A percentile compares a stretch with the other conserved stretches of the same genome.
Conservation (phyloP, 345 rosid genomes). For the Gossypium sturtianum region DNA sequence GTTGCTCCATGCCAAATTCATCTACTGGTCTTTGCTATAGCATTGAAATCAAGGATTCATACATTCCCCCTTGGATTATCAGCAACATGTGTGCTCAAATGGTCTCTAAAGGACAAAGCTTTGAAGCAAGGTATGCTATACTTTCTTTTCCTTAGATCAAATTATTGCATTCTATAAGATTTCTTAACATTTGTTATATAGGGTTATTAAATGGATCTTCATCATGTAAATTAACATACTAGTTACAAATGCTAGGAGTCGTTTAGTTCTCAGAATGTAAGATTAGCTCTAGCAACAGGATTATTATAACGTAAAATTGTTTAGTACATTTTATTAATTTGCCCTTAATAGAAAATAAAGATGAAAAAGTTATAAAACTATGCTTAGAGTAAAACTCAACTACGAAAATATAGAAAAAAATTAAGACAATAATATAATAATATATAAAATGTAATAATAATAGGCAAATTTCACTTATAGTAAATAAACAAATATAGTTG, state of each 20-base stretch:
- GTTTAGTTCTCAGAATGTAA: too few relatives aligned
- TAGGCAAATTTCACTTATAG: too few relatives aligned
- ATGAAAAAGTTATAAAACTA: too few relatives aligned
- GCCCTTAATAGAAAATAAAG: too few relatives aligned
- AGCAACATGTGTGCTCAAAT: constrained; percentile 55
- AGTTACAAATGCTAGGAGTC: not conserved
- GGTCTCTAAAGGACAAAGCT: constrained; percentile 48
- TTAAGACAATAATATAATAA: too few relatives aligned
- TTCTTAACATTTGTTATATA: not conserved
- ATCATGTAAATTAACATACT: not conserved
- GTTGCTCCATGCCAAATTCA: constrained; percentile 20
- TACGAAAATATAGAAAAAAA: too few relatives aligned
- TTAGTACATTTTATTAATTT: too few relatives aligned
- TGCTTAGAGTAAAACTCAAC: too few relatives aligned
- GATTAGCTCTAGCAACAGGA: too few relatives aligned
- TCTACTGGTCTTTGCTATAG: constrained; percentile 34
- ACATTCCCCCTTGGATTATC: constrained; percentile 83
- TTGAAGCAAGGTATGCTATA: constrained; percentile 64
- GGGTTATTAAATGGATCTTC: not conserved
- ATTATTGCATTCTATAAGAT: not conserved
- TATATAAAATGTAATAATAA: too few relatives aligned
- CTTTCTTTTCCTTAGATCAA: constrained; percentile 7
- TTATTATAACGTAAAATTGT: too few relatives aligned
- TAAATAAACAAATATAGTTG: too few relatives aligned
- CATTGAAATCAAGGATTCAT: constrained; percentile 61